Conservation (phyloP, 345 rosid genomes). For the Corymbia maculata region DNA sequence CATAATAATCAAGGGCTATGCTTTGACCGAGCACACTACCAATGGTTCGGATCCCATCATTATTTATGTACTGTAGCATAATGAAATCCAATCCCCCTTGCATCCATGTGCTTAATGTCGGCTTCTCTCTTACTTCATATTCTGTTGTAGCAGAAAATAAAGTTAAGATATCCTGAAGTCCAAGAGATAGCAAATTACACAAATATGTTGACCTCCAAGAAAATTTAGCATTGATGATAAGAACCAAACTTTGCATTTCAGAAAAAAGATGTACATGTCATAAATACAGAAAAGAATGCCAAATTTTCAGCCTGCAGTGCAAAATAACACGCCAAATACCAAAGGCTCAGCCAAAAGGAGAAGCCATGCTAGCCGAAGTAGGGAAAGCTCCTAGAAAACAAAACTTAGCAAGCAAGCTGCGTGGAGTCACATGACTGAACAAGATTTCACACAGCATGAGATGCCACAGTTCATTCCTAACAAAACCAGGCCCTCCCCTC, state of each 20-base stretch:
- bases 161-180: not conserved
- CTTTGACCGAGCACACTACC: slow-evolving; percentile 98
- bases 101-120: slow-evolving; percentile 77
- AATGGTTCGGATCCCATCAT: slow-evolving; percentile 84
- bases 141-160: slow-evolving; percentile 31
- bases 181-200: not conserved
- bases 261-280: not conserved
- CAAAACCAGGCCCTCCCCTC: not conserved
- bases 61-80: slow-evolving; percentile 77
- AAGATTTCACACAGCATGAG: not conserved
- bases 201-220: not conserved
- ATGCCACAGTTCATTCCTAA: not conserved
- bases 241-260: not conserved
- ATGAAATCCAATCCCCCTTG: slow-evolving; percentile 81
- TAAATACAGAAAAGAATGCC: not conserved
- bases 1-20: slow-evolving; percentile 94
- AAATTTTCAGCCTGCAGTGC: not conserved
- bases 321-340: not conserved
- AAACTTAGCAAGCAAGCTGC: not conserved
- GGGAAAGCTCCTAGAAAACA: not conserved
- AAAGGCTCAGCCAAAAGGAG: not conserved
- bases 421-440: not conserved
- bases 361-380: not conserved
- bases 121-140: slow-evolving; percentile 89
- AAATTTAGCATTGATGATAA: not conserved